Evolutionary conservation across 345 rosid genomes (phyloP).

Genomic region (Citrus inodora): DNA sequence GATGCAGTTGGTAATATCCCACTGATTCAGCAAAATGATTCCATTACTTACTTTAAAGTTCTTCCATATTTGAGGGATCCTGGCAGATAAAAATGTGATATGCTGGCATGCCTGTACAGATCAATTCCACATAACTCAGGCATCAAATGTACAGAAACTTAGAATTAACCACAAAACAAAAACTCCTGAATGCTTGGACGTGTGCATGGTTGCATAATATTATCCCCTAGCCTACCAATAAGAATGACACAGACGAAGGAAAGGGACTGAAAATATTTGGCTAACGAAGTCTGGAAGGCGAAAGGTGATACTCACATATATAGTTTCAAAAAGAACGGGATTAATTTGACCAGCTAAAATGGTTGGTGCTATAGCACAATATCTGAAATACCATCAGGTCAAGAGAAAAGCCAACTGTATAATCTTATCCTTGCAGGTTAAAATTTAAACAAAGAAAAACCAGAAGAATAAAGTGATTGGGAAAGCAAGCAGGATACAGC

Average conservation of each 20-base stretch:
- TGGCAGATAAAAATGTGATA: conserved; percentile 84
- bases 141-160: not conserved
- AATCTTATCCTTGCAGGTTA: not conserved
- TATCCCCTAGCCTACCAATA: not conserved
- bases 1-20: not conserved
- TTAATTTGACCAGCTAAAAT: conserved; percentile 76
- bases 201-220: not conserved
- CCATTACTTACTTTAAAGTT: conserved; percentile 65
- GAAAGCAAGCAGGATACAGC: conserved; percentile 51
- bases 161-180: not conserved
- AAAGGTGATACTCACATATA: conserved; percentile 57
- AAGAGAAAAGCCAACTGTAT: conserved; percentile 24
- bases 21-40: not conserved
- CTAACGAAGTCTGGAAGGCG: not conserved
- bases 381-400: conserved; percentile 43
- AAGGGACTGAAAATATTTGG: not conserved
- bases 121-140: conserved; percentile 4
- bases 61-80: conserved; percentile 93
- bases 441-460: not conserved
- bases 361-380: conserved; percentile 82
- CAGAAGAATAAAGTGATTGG: not conserved
- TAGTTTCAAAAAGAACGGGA: conserved; percentile 84
- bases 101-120: conserved; percentile 86
- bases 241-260: not conserved
- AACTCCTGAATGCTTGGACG: not conserved